Base-by-base conservation (phyloP, 2,329 filamentous ascomycete genomes). In the Curvularia verruculosa region DNA sequence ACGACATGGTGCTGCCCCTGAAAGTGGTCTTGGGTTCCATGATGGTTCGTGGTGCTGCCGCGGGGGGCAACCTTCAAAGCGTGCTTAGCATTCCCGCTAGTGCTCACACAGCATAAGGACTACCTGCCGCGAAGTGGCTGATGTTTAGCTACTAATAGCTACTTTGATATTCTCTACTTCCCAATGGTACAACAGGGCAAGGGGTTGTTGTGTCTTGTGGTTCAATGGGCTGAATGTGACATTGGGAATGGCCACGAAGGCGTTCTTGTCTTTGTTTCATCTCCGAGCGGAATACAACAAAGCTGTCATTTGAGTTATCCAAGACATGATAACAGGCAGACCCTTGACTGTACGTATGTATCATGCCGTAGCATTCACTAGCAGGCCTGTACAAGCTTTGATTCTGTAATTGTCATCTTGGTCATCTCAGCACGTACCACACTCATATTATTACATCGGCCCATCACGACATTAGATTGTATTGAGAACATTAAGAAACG, bases 401-500 rank as follows among this genome's bases (percentile, higher is more conserved):
- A n/a, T n/a, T 48, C 21, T 4, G 15, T 24, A n/a, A 26, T 37
- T 26, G 23, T 9, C 26, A 29, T 29, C 26, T 9, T n/a, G 29
- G 31, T 48, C 28, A 28, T 9, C 34, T 10, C 13, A n/a, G 10
- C 18, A 19, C 9, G 2, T 21, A n/a, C 5, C 6, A n/a, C n/a
- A n/a, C n/a, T n/a, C n/a, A n/a, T n/a, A 9, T 28, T 13, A 19
- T 34, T 19, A 23, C n/a, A 43, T 21, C 4, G 39, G 37, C 19
- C 28, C 40, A 37, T 23, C n/a, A 24, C 28, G 7, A 44, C 26
- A n/a, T 31, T 39, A 3, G n/a, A 45, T 15, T 8, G 23, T 4
- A 18, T 23, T 28, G 21, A 10, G 19, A 45, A n/a, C n/a, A n/a
- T n/a, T n/a, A n/a, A 45, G 46, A 48, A 63, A 64, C 55, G 44